Evolutionary conservation across 2,329 filamentous ascomycete species (phyloP).

Genomic region (Aspergillus udagawae): DNA sequence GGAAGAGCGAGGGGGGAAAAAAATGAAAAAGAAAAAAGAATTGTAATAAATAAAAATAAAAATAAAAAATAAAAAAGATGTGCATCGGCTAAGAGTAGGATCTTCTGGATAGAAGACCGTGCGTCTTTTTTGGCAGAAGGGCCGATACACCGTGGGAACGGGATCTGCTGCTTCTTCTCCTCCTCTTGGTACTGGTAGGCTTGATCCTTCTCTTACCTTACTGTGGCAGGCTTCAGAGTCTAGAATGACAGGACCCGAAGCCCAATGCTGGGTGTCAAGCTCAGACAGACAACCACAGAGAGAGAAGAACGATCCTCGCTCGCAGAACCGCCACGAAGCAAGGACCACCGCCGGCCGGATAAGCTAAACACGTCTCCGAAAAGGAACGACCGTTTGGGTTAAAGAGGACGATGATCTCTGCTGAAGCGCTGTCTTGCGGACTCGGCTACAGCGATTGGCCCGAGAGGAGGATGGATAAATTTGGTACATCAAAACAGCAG

Average conservation of each 20-base stretch:
- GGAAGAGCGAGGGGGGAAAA: not conserved
- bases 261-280: constrained; percentile 10
- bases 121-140: constrained; percentile 11
- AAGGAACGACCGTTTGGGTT: constrained; percentile 17
- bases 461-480: not conserved
- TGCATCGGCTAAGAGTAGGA: constrained; percentile 4
- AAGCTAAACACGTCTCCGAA: constrained; percentile 15
- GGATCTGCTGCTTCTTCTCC: constrained; percentile 8
- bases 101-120: constrained; percentile 15
- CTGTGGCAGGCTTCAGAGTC: constrained; percentile 10
- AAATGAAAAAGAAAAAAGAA: not conserved
- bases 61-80: not conserved
- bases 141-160: constrained; percentile 9
- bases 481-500: not conserved
- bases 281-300: constrained; percentile 12
- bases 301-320: not conserved
- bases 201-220: not conserved
- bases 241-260: not conserved
- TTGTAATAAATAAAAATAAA: not conserved
- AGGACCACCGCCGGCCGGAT: constrained; percentile 17
- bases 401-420: constrained; percentile 8
- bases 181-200: constrained; percentile 3
- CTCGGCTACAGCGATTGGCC: constrained; percentile 8
- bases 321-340: constrained; percentile 20
- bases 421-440: constrained; percentile 6